Percentiles rank a stretch among this genome's conserved stretches.
Evolutionary conservation across 345 rosid genomes (phyloP).

Genomic region (Hibiscus tridactylites): DNA sequence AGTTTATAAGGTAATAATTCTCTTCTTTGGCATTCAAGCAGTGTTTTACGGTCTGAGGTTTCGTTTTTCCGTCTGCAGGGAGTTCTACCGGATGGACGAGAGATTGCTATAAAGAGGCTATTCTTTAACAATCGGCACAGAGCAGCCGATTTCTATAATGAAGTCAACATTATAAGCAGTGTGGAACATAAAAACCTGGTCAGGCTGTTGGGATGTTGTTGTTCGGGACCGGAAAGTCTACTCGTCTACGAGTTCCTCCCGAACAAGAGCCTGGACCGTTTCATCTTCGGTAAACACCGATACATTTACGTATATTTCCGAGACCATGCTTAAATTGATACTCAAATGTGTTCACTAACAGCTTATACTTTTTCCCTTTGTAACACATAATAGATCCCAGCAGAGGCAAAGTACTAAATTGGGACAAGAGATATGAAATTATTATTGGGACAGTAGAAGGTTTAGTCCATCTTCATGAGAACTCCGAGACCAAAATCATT

Average conservation of each 20-base stretch:
- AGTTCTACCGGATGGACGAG: slow-evolving; percentile 75
- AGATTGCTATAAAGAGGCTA: slow-evolving; percentile 85
- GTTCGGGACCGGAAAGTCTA: slow-evolving; percentile 92
- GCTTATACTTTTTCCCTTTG: background rate
- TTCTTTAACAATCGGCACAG: slow-evolving; percentile 86
- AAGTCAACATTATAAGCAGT: slow-evolving; percentile 78
- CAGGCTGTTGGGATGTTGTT: slow-evolving; percentile 80
- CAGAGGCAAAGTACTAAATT: slow-evolving; percentile 54
- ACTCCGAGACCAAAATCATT: slow-evolving; percentile 55
- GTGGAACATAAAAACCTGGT: slow-evolving; percentile 93
- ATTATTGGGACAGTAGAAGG: slow-evolving; percentile 86
- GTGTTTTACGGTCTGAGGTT: background rate
- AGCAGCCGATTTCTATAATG: slow-evolving; percentile 89
- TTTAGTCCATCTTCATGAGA: slow-evolving; percentile 73
- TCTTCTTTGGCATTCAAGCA: background rate
- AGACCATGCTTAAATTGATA: background rate
- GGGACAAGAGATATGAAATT: slow-evolving; percentile 59
- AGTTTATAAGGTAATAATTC: slow-evolving; percentile 61
- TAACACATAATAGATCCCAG: slow-evolving; percentile 37
- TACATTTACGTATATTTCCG: background rate
- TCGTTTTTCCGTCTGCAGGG: slow-evolving; percentile 38
- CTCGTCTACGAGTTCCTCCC: slow-evolving; percentile 80
- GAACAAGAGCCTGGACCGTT: slow-evolving; percentile 79
- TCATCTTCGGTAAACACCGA: slow-evolving; percentile 53
- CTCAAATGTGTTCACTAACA: background rate